Evolutionary conservation across 805 yeast species (phyloP).

Genomic region (Saturnispora zaruensis): DNA sequence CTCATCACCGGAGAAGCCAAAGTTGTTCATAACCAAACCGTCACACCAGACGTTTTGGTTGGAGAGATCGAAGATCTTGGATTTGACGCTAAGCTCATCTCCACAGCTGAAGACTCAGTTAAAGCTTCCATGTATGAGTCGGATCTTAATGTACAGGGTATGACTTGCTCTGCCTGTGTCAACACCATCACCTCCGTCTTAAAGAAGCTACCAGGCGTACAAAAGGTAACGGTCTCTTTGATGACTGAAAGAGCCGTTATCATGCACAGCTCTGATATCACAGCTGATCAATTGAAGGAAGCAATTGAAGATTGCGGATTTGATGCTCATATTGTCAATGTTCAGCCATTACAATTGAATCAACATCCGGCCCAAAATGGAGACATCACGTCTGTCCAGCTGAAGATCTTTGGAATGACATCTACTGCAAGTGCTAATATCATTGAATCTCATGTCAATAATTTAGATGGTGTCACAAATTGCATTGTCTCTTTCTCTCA

Average conservation of each 20-base stretch:
- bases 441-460: constrained; percentile 39
- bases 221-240: constrained; percentile 49
- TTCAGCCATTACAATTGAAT: constrained; percentile 16
- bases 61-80: constrained; percentile 70
- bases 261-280: constrained; percentile 32
- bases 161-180: constrained; percentile 65
- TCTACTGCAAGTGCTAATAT: constrained; percentile 45
- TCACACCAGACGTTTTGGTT: constrained; percentile 30
- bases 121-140: constrained; percentile 13
- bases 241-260: constrained; percentile 65
- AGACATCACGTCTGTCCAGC: constrained; percentile 15
- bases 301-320: constrained; percentile 43
- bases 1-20: constrained; percentile 67
- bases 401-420: constrained; percentile 53
- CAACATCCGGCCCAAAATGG: not conserved
- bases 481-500: constrained; percentile 46
- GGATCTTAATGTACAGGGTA: constrained; percentile 50
- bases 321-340: constrained; percentile 36
- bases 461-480: constrained; percentile 38
- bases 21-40: constrained; percentile 37
- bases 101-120: constrained; percentile 11
- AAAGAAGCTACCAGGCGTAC: constrained; percentile 27
- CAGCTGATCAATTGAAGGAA: constrained; percentile 30
- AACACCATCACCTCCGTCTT: constrained; percentile 44
- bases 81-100: constrained; percentile 33